phyloP scores from a whole-genome alignment of 495 filamentous ascomycete species.

The Lophiotrema nucula region DNA sequence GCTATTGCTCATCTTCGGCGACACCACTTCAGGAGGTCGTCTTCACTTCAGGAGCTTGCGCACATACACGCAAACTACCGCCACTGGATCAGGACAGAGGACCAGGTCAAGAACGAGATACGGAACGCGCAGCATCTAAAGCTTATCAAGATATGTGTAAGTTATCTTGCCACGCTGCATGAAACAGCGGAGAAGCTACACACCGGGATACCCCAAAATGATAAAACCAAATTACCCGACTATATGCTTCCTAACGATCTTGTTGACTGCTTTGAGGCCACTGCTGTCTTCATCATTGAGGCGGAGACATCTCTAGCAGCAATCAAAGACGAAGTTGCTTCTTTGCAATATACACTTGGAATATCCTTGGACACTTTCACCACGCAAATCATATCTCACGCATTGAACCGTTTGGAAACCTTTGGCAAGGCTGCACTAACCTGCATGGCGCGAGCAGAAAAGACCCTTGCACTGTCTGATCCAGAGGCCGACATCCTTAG shows the following conservation, averaged over 20 bases:
- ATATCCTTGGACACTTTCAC: background rate
- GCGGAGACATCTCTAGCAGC: background rate
- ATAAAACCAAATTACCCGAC: too few relatives aligned
- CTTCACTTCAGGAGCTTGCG: background rate
- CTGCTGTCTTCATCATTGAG: background rate
- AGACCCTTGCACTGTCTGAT: too few relatives aligned
- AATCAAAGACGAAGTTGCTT: background rate
- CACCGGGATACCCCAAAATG: background rate
- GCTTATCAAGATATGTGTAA: background rate
- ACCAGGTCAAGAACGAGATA: background rate
- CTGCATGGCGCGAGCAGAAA: too few relatives aligned
- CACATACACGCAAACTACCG: background rate
- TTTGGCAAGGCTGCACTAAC: too few relatives aligned
- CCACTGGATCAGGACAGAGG: background rate
- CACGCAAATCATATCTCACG: background rate
- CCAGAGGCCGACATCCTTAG: too few relatives aligned
- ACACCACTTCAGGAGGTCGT: background rate
- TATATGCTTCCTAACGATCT: background rate
- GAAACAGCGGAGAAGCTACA: background rate
- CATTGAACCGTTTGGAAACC: too few relatives aligned
- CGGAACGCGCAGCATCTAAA: background rate
- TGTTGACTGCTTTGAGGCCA: constrained; percentile 2
- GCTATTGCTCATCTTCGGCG: too few relatives aligned
- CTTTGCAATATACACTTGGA: background rate
- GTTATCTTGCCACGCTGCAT: background rate